Percentiles rank a stretch among this genome's conserved stretches.
These are phyloP conservation scores for Cytospora mali DNA, from an alignment of 2,329 filamentous ascomycete genomes.

Conservation along the genomic window DNA sequence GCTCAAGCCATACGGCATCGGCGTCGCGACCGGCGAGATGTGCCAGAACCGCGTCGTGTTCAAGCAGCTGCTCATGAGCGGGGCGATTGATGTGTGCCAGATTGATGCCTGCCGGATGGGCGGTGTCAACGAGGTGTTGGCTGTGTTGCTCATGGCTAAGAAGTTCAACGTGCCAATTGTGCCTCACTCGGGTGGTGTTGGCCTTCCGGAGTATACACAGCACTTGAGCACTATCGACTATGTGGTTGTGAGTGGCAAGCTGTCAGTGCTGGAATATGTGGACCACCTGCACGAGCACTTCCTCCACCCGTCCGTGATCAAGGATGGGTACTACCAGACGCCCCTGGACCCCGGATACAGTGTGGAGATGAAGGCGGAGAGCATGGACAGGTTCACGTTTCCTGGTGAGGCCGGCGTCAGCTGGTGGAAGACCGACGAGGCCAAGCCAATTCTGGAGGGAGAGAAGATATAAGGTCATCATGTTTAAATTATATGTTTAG, in stretches of 20 bases:
- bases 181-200: slow-evolving; percentile 86
- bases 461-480: slow-evolving; percentile 51
- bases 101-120: slow-evolving; percentile 89
- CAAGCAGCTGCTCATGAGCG: slow-evolving; percentile 82
- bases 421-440: slow-evolving; percentile 84
- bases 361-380: slow-evolving; percentile 89
- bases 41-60: slow-evolving; percentile 93
- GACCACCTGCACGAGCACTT: slow-evolving; percentile 96
- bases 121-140: slow-evolving; percentile 88
- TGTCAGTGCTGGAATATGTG: slow-evolving; percentile 85
- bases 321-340: slow-evolving; percentile 86
- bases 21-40: slow-evolving; percentile 92
- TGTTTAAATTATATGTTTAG: neutral
- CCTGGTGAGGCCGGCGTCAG: slow-evolving; percentile 77
- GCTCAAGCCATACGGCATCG: slow-evolving; percentile 72
- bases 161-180: slow-evolving; percentile 82
- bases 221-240: slow-evolving; percentile 93
- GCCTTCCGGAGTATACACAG: slow-evolving; percentile 91
- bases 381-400: slow-evolving; percentile 78
- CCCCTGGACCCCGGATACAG: slow-evolving; percentile 83
- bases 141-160: slow-evolving; percentile 83
- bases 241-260: slow-evolving; percentile 79
- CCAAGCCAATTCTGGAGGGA: slow-evolving; percentile 71
- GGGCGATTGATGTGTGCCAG: slow-evolving; percentile 85
- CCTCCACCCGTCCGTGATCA: slow-evolving; percentile 75